Conservation (phyloP, 2,329 filamentous ascomycete genomes). For the Coleophoma crateriformis region DNA sequence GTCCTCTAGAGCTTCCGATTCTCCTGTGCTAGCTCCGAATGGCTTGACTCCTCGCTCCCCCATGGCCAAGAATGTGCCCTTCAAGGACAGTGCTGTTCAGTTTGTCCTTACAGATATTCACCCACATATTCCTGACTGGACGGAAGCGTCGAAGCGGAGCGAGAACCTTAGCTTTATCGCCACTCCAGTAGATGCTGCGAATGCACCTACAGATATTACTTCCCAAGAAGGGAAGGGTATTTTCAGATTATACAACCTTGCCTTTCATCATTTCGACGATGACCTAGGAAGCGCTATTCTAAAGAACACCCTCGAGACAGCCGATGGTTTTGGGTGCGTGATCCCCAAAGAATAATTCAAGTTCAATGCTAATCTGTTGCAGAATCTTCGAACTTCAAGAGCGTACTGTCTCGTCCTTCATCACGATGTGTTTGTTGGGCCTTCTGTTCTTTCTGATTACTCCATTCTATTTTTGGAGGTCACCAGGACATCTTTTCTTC, state of each 20-base stretch:
- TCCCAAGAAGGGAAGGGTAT: conserved; percentile 39
- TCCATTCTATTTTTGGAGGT: conserved; percentile 40
- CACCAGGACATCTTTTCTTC: conserved; percentile 46
- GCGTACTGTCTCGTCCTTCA: conserved; percentile 47
- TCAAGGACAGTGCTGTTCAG: conserved; percentile 31
- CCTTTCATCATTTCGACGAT: conserved; percentile 75
- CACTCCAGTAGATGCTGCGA: conserved; percentile 58
- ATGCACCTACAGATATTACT: conserved; percentile 47
- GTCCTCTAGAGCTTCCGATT: conserved; percentile 11
- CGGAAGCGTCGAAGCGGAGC: conserved; percentile 42
- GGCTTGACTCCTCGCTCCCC: conserved; percentile 18
- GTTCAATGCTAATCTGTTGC: background rate
- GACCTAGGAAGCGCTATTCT: conserved; percentile 54
- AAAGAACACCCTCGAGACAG: conserved; percentile 56
- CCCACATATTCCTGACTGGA: conserved; percentile 58
- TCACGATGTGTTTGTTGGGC: conserved; percentile 48
- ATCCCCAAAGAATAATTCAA: background rate
- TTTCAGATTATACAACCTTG: conserved; percentile 66
- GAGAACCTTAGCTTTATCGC: conserved; percentile 54
- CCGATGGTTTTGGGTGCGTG: conserved; percentile 55
- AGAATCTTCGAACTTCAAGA: conserved; percentile 72
- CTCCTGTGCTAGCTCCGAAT: conserved; percentile 18
- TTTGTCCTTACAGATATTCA: conserved; percentile 64
- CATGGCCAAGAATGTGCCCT: conserved; percentile 6
- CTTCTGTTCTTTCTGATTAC: conserved; percentile 44